Base-by-base conservation (phyloP, 805 yeast species). In the Saccharomycodes ludwigii region DNA sequence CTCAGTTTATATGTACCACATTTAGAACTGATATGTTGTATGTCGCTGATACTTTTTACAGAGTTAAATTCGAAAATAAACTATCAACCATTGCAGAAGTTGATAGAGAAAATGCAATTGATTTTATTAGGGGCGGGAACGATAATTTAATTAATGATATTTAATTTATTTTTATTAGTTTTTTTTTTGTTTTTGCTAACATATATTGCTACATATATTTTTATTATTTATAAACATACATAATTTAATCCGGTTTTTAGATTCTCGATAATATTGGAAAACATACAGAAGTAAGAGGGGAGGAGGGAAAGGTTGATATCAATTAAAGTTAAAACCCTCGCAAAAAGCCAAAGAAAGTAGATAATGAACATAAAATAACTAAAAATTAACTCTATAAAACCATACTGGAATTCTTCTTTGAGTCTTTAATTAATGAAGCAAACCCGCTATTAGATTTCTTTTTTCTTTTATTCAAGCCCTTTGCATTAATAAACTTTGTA, bases 1-100 rank as follows among this genome's bases (percentile, higher is more conserved):
- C 93, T 10, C 98, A 91, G 55, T 91, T 88, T 48, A 84, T 91
- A 23, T 86, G 97, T 53, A 91, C 98, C 1, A 91, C 98, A 0
- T 91, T 91, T 63, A 66, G 96, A 44, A 83, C 94, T 1, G 98
- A 91, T 52, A 75, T 91, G 82, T 59, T 91, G 22, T 76, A 76
- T 39, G 83, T 76, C 6, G 94, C 95, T 5, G 83, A 82, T 51
- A 76, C 73, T 38, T 85, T 80, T 48, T 88, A 73, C 50, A 95
- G 96, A 14, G 95, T 91, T 2, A 71, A 73, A 60, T 88, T 76
- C 51, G 73, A 71, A 37, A 78, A 82, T 48, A 82, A 83, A 47
- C 83, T 81, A 29, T 82, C 95, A 34, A 66, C 79, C 0, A 76
- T 88, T 2, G 66, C 71, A 38, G 81, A 76, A 37, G 81, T 88